Evolutionary conservation across 2,329 filamentous ascomycete genomes (phyloP).

Genomic region (Fusarium sp.): DNA sequence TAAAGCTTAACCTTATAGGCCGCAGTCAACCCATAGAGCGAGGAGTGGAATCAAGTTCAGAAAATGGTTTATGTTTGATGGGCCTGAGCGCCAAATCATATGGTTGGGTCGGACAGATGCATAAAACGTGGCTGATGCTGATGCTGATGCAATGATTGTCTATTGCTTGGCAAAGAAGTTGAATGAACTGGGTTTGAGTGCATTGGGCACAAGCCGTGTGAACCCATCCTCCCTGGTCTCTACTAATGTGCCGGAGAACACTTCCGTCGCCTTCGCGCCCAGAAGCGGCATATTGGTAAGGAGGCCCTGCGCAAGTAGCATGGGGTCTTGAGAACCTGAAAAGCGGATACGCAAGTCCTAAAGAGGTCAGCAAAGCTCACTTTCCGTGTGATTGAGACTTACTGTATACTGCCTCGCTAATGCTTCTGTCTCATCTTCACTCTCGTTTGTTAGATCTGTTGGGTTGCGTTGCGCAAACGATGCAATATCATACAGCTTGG

Average conservation of each 20-base stretch:
- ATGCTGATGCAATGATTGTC: neutral
- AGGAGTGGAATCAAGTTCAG: neutral
- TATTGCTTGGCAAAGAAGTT: neutral
- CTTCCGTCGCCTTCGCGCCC: neutral
- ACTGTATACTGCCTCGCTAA: neutral
- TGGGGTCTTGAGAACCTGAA: neutral
- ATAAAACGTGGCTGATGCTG: neutral
- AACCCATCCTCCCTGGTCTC: rapidly evolving
- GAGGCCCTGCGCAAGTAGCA: neutral
- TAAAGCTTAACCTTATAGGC: too few species aligned
- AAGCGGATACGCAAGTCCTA: neutral
- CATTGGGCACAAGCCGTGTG: neutral
- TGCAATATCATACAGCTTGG: neutral
- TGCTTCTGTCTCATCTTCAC: rapidly evolving
- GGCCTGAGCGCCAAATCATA: rapidly evolving
- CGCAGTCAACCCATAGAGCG: too few species aligned
- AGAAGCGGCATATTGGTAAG: neutral
- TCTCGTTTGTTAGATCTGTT: rapidly evolving
- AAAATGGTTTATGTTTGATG: neutral
- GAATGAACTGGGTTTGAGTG: neutral
- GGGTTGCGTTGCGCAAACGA: neutral
- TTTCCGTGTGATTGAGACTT: rapidly evolving
- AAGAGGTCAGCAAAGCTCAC: neutral
- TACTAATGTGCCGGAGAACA: rapidly evolving
- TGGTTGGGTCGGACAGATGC: neutral